Evolutionary conservation across 2,329 filamentous ascomycete genomes (phyloP).

Genomic region (Aspergillus hiratsukae): DNA sequence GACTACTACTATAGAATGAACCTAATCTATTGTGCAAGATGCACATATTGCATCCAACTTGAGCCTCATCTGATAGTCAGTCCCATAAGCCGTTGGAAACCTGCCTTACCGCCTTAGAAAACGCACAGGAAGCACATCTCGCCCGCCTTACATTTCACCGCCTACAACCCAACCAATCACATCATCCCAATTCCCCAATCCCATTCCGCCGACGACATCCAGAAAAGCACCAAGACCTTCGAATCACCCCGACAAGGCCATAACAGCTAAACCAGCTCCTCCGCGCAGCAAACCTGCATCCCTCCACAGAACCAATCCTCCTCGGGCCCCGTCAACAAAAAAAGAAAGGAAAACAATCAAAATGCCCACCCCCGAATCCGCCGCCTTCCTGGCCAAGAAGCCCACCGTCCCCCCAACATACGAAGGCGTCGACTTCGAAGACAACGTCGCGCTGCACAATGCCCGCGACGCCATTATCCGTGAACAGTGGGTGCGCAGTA

Average conservation of each 20-base stretch:
- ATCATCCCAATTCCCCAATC: constrained; percentile 17
- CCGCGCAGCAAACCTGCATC: constrained; percentile 2
- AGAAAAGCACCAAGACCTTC: constrained; percentile 8
- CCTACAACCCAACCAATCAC: constrained; percentile 25
- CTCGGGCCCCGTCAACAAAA: neutral
- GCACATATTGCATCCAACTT: neutral
- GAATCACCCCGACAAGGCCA: constrained; percentile 15
- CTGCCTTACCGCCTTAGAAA: neutral
- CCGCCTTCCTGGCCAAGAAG: constrained; percentile 60
- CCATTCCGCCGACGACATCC: constrained; percentile 8
- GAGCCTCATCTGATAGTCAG: too few species aligned
- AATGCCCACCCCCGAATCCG: constrained; percentile 65
- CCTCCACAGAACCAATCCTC: constrained; percentile 3
- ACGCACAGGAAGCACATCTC: neutral
- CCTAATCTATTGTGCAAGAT: neutral
- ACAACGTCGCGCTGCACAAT: constrained; percentile 59
- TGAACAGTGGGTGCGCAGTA: constrained; percentile 65
- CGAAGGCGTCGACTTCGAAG: constrained; percentile 63
- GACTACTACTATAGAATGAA: neutral
- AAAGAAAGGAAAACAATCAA: constrained; percentile 15
- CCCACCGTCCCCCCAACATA: constrained; percentile 62
- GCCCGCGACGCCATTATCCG: constrained; percentile 62
- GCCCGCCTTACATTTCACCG: constrained; percentile 13
- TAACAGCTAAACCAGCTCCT: constrained; percentile 12
- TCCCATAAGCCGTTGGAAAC: too few species aligned